Evolutionary conservation across 352 stramenopile genomes (phyloP), one percentile per base, ranked within the genome.

Genomic region (Pythium dissimile): DNA sequence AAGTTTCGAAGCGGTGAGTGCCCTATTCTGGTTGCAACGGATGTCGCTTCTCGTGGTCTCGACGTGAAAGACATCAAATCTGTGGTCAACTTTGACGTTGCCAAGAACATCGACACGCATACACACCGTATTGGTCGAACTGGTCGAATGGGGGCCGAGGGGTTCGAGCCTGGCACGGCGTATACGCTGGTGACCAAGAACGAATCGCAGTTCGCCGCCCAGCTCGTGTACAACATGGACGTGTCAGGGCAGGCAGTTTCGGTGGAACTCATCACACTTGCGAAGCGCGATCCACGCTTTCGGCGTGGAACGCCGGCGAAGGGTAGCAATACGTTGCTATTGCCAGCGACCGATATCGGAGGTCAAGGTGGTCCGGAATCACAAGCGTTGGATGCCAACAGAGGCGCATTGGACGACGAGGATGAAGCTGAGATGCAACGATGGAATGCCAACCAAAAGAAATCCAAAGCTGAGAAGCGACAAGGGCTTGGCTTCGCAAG

Each of bases 61-160:
- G 88, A 97, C 44, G 84, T 97, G 24, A 96, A 96, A 58, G 77
- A 96, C 31, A 71, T 97, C 26, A 95, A 92, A 55, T 96, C 77
- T 5, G 89, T 97, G 1, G 74, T 97, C 44, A 95, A 96, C 54
- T 97, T 89, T 50, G 89, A 97, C 52, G 75, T 93, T n/a, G 89
- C 89, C 20, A 96, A 95, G 63, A 95, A 80, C 28, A 97, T 97
- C 38, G 89, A 97, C 48, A 95, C 83, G 1, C 89, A 97, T 59
- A 84, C 96, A 27, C 89, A 97, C 62, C 84, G 89, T 1, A 94
- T 96, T 23, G 89, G 89, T 3, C 80, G 89, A 18, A 97, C 89
- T 0, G 89, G 89, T 12, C 79, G 89, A 6, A 94, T 94, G 86
- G 84, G 85, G 0, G 46, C 73, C 3, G 85, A 94, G 32, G 86